Evolutionary conservation across 495 filamentous ascomycete species (phyloP).

Genomic region (Gamarada debralockiae): DNA sequence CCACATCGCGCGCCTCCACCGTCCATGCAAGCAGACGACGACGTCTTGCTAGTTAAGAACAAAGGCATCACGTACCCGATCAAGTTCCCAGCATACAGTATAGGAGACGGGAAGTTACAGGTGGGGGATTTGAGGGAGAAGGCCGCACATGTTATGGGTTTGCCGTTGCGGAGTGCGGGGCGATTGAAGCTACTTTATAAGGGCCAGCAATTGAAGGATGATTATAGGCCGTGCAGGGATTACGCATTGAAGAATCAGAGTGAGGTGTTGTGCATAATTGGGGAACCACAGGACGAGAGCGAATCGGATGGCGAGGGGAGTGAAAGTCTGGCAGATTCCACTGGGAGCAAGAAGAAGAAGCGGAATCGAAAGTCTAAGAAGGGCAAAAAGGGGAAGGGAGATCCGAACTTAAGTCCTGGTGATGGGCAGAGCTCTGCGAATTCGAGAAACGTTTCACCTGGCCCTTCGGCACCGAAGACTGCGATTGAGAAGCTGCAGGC

Average conservation of each 20-base stretch:
- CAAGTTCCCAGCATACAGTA: slow-evolving; percentile 77
- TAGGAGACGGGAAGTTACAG: slow-evolving; percentile 69
- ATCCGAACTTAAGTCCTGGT: slow-evolving; percentile 20
- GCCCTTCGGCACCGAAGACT: slow-evolving; percentile 33
- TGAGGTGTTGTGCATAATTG: slow-evolving; percentile 66
- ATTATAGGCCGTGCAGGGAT: slow-evolving; percentile 57
- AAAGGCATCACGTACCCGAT: slow-evolving; percentile 67
- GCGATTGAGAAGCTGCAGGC: slow-evolving; percentile 68
- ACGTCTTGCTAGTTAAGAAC: slow-evolving; percentile 73
- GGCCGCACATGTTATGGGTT: slow-evolving; percentile 58
- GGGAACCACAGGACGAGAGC: slow-evolving; percentile 32
- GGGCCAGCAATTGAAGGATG: slow-evolving; percentile 69
- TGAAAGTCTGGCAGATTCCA: slow-evolving; percentile 19
- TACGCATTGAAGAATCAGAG: slow-evolving; percentile 79
- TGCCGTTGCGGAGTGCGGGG: slow-evolving; percentile 46
- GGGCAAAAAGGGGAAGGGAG: slow-evolving; percentile 29
- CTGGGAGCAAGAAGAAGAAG: slow-evolving; percentile 35
- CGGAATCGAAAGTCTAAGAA: slow-evolving; percentile 41
- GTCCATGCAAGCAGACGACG: slow-evolving; percentile 54
- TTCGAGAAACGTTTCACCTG: slow-evolving; percentile 28
- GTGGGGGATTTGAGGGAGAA: slow-evolving; percentile 63
- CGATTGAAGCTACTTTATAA: slow-evolving; percentile 77
- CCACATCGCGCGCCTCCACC: slow-evolving; percentile 27
- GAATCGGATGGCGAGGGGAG: slow-evolving; percentile 33
- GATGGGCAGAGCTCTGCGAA: slow-evolving; percentile 11